These are phyloP conservation scores for Volvox carteri DNA, from an alignment of 163 green algal species.

Conservation along the genomic window DNA sequence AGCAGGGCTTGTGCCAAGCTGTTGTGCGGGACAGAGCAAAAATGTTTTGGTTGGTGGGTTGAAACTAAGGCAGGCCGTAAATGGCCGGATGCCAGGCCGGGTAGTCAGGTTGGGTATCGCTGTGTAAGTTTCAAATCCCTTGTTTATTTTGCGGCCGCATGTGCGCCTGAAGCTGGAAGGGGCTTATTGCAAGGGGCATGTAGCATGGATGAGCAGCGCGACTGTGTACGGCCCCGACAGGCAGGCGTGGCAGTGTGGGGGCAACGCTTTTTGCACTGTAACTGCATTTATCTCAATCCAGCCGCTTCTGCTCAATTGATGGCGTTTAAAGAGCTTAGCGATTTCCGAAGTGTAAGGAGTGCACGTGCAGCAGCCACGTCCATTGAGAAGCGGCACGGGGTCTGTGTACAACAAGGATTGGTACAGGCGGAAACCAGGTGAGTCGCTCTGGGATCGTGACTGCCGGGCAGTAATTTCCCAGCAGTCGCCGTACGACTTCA, in stretches of 20 bases:
- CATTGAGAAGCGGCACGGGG: too few relatives aligned
- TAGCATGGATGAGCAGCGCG: not conserved
- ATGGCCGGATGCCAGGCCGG: not conserved
- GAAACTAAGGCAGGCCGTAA: not conserved
- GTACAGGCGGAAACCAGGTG: too few relatives aligned
- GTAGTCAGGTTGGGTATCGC: not conserved
- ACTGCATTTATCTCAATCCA: too few relatives aligned
- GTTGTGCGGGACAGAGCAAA: not conserved
- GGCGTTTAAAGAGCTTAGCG: too few relatives aligned
- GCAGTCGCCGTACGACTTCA: too few relatives aligned
- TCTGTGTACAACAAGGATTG: too few relatives aligned
- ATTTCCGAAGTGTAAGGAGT: too few relatives aligned
- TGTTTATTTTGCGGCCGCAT: not conserved
- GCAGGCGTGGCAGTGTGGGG: not conserved
- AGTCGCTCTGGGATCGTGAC: too few relatives aligned
- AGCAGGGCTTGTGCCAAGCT: not conserved
- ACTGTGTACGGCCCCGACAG: not conserved
- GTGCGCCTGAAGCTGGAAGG: not conserved
- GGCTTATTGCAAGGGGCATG: not conserved
- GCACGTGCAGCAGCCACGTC: too few relatives aligned
- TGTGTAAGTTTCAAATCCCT: not conserved
- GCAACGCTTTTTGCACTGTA: not conserved
- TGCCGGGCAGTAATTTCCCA: too few relatives aligned
- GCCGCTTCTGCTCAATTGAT: too few relatives aligned
- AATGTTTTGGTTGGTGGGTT: not conserved